Evolutionary conservation across 2,329 filamentous ascomycete species (phyloP).

Genomic region (Eurotiales sp.): DNA sequence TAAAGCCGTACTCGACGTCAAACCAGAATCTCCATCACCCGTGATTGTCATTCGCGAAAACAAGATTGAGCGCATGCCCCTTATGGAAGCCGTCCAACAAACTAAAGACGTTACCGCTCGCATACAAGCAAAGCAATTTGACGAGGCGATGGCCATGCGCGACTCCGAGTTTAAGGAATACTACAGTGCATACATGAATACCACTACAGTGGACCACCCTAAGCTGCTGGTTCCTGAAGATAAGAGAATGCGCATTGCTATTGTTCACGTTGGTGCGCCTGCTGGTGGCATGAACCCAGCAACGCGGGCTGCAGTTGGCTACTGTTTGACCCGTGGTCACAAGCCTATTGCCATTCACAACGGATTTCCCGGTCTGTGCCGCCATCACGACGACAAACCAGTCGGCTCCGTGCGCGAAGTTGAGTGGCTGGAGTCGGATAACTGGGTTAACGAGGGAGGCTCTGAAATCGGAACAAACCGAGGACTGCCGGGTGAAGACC

Average conservation of each 20-base stretch:
- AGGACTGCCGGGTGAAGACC: conserved; percentile 81
- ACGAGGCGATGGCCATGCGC: conserved; percentile 78
- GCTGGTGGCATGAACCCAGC: conserved; percentile 98
- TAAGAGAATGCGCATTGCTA: conserved; percentile 88
- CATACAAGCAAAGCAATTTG: conserved; percentile 82
- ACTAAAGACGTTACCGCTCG: conserved; percentile 80
- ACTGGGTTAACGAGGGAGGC: conserved; percentile 93
- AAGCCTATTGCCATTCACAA: conserved; percentile 92
- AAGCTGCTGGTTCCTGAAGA: conserved; percentile 64
- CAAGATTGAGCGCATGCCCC: conserved; percentile 86
- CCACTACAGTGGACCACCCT: conserved; percentile 74
- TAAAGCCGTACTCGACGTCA: conserved; percentile 83
- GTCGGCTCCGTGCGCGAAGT: conserved; percentile 79
- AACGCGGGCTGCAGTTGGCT: conserved; percentile 86
- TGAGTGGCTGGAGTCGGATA: conserved; percentile 88
- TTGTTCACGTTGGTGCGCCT: conserved; percentile 94
- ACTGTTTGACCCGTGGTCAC: conserved; percentile 89
- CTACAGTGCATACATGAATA: conserved; percentile 85
- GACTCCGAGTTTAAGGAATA: conserved; percentile 94
- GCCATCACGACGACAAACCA: conserved; percentile 82
- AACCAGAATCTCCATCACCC: conserved; percentile 81
- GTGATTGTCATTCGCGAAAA: conserved; percentile 98
- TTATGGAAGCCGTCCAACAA: conserved; percentile 82
- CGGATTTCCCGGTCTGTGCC: conserved; percentile 87
- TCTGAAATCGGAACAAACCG: conserved; percentile 98